A percentile compares a stretch with the other conserved stretches of the same genome.
phyloP scores from a whole-genome alignment of 768 basidiomycete species.

The Mrakia hoshinonis region DNA sequence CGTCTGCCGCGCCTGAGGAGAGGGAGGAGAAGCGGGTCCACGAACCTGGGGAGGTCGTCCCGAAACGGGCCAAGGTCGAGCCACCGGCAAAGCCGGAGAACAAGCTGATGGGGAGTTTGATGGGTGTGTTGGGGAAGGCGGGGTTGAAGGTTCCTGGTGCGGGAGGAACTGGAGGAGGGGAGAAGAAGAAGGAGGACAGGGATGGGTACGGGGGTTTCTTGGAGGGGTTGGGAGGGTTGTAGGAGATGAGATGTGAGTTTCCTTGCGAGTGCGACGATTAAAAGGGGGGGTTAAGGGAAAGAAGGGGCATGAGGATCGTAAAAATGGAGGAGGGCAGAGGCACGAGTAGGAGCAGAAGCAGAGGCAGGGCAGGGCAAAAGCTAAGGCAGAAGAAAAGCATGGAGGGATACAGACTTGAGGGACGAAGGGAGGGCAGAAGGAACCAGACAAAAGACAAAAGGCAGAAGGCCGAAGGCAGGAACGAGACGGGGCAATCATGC shows the following conservation, averaged over 20 bases:
- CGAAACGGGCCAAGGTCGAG: constrained; percentile 8
- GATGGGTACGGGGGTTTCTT: constrained; percentile 14
- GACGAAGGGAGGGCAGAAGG: too few relatives aligned
- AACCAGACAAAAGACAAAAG: too few relatives aligned
- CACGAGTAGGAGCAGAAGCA: background rate
- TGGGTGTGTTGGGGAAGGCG: constrained; percentile 24
- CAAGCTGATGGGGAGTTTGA: constrained; percentile 17
- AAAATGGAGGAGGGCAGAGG: too few relatives aligned
- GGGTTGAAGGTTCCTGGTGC: constrained; percentile 5
- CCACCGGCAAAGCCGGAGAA: background rate
- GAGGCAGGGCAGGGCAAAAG: background rate
- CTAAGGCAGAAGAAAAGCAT: background rate
- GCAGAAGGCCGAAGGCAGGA: too few relatives aligned
- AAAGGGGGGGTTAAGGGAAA: background rate
- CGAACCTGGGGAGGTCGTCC: background rate
- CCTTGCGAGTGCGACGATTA: too few relatives aligned
- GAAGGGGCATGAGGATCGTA: background rate
- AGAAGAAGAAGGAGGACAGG: constrained; percentile 24
- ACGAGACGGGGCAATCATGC: too few relatives aligned
- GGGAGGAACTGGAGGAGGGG: background rate
- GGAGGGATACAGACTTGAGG: too few relatives aligned
- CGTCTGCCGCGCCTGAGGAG: background rate
- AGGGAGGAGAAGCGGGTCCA: background rate
- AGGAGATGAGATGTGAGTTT: too few relatives aligned
- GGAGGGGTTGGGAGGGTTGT: constrained; percentile 10